Percentiles rank a stretch among this genome's conserved stretches.
These are phyloP conservation scores for Stephania japonica DNA, from an alignment of 164 flowering plant species.

Conservation along the genomic window DNA sequence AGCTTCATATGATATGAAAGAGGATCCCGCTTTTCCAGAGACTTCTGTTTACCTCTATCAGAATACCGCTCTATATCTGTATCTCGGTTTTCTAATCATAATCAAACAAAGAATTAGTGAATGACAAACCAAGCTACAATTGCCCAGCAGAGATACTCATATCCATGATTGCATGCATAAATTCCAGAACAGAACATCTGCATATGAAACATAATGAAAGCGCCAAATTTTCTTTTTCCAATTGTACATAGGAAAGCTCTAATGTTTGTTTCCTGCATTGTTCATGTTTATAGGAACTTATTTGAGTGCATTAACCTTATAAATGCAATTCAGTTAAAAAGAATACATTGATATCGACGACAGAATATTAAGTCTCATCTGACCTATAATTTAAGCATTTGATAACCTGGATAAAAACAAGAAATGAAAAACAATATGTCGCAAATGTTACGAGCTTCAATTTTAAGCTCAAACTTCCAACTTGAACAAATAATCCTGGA, in stretches of 20 bases:
- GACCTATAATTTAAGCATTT: background rate
- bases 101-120: constrained; percentile 2
- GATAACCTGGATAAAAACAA: background rate
- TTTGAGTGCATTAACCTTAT: background rate
- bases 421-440: background rate
- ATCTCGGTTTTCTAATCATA: constrained; percentile 21
- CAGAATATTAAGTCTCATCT: background rate
- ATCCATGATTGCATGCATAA: background rate
- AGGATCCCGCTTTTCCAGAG: constrained; percentile 17
- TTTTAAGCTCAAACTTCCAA: background rate
- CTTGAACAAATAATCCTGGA: background rate
- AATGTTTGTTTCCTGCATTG: background rate
- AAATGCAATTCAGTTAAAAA: background rate
- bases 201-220: background rate
- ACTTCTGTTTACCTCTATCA: constrained; percentile 23
- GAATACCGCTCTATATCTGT: constrained; percentile 37
- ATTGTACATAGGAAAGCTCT: background rate
- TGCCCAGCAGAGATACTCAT: background rate
- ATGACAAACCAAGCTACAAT: background rate
- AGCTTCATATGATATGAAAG: constrained; percentile 24
- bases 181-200: background rate
- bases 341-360: background rate
- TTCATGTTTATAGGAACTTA: background rate
- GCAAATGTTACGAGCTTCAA: background rate
- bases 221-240: background rate